These are phyloP conservation scores for Waitea zeae DNA, from an alignment of 1,284 basidiomycete species.

Conservation along the genomic window DNA sequence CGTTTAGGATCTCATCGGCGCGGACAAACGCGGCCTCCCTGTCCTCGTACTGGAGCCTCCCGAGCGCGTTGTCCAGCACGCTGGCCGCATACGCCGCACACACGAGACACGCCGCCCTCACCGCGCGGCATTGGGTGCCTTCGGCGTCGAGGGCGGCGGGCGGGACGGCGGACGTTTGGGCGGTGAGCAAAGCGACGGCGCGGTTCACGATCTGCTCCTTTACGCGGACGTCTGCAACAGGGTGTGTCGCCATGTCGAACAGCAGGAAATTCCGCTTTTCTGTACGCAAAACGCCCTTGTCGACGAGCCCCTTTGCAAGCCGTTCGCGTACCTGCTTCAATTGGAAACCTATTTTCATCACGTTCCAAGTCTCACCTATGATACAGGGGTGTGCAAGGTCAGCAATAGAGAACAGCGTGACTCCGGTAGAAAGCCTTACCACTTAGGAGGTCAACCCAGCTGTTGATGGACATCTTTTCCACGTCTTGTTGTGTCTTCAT, in stretches of 20 bases:
- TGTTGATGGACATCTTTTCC: constrained; percentile 78
- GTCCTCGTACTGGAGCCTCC: constrained; percentile 76
- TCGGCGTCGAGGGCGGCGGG: constrained; percentile 56
- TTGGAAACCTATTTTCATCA: constrained; percentile 96
- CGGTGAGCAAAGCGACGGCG: constrained; percentile 61
- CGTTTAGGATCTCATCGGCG: constrained; percentile 81
- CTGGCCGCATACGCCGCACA: constrained; percentile 85
- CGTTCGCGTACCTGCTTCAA: constrained; percentile 94
- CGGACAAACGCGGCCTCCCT: constrained; percentile 80
- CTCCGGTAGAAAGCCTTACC: constrained; percentile 33
- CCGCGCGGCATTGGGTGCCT: constrained; percentile 61
- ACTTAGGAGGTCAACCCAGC: constrained; percentile 86
- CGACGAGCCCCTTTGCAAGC: constrained; percentile 90
- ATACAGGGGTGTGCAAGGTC: not conserved
- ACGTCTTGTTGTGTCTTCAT: constrained; percentile 53
- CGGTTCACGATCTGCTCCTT: constrained; percentile 76
- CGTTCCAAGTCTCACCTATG: constrained; percentile 93
- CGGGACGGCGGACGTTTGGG: constrained; percentile 71
- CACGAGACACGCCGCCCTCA: constrained; percentile 71
- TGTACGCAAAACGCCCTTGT: constrained; percentile 93
- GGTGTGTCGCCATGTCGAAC: constrained; percentile 98
- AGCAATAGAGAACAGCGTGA: not conserved
- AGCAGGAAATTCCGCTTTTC: constrained; percentile 94
- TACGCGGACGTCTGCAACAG: constrained; percentile 78
- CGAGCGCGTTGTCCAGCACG: constrained; percentile 89